Base-by-base conservation (phyloP, 2,329 filamentous ascomycete species). In the Penicillium crustosum region DNA sequence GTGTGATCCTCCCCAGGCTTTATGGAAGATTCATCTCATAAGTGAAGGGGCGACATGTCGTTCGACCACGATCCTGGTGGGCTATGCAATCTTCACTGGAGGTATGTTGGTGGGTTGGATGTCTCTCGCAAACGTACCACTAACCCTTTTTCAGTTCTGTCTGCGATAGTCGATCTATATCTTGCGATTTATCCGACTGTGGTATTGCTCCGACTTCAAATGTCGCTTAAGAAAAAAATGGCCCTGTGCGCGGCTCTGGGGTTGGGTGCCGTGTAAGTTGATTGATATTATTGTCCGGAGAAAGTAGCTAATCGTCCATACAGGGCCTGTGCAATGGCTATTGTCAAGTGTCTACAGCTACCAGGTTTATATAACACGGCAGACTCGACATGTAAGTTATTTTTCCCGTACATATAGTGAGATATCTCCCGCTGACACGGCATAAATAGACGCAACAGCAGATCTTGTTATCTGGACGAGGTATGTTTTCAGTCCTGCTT, bases 11-110 rank as follows among this genome's bases (percentile, higher is more conserved):
- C 60, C 66, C 0, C 47, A 55, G 27, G 72, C 76, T 0, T 67
- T 75, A 19, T 81, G 80, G 80, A 66, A 75, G 36, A 58, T 49
- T 15, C 50, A 50, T 68, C 51, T 65, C 13, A 43, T 62, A 8
- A 70, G 19, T 60, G 66, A 4, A 67, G 74, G 43, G 3, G 74
- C 71, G 7, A 71, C 35, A 8, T 81, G 73, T 61, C 73, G 72
- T 66, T 66, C 68, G 58, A 67, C 55, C 10, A 66, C 57, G 59
- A 68, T 75, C 43, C 61, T 79, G 5, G 73, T 80, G 21, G 60
- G 73, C 50, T 78, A 76, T 58, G 69, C 74, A 3, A 74, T 78
- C 4, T 75, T 70, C 19, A 70, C 75, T 2, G 77, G 76, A 51
- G 67, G 77, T 79, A 58, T 58, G 70, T 65, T 44, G 21, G 2